These are phyloP conservation scores for Globisporangium alternatum DNA, from an alignment of 352 stramenopile species.

Conservation along the genomic window DNA sequence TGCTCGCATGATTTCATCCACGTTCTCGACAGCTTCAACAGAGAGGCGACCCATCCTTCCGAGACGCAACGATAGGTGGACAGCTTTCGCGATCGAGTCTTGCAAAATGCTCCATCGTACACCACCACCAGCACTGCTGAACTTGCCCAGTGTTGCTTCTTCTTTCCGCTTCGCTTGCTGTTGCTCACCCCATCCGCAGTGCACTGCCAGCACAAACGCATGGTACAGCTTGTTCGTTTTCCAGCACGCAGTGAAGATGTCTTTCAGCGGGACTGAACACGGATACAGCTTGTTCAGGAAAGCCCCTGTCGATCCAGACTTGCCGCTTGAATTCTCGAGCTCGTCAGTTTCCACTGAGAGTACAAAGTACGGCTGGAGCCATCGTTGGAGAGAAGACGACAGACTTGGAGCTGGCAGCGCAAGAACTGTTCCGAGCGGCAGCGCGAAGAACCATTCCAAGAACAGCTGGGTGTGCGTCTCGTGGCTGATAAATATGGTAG, in stretches of 20 bases:
- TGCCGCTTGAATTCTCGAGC: constrained; percentile 25
- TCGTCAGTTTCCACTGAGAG: constrained; percentile 32
- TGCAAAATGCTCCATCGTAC: constrained; percentile 70
- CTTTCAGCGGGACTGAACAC: constrained; percentile 32
- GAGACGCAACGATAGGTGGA: constrained; percentile 72
- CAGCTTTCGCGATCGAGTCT: constrained; percentile 64
- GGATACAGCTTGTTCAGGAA: constrained; percentile 34
- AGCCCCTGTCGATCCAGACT: constrained; percentile 26
- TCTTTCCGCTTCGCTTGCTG: constrained; percentile 68
- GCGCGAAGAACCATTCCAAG: constrained; percentile 82
- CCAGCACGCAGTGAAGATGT: constrained; percentile 64
- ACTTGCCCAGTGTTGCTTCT: constrained; percentile 71
- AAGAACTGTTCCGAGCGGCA: constrained; percentile 58
- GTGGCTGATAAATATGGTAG: constrained; percentile 51
- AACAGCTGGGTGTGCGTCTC: constrained; percentile 56
- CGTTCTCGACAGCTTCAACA: constrained; percentile 70
- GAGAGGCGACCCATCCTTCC: constrained; percentile 58
- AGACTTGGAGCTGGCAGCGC: constrained; percentile 54
- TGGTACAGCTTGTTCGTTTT: constrained; percentile 61
- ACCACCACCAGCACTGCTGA: constrained; percentile 52
- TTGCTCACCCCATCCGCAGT: constrained; percentile 61
- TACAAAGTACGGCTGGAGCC: constrained; percentile 60
- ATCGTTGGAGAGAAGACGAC: constrained; percentile 77
- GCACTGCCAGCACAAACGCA: constrained; percentile 65
- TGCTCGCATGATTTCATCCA: constrained; percentile 73